Conservation (phyloP, 768 basidiomycete species). For the Sarcomyxa edulis region DNA sequence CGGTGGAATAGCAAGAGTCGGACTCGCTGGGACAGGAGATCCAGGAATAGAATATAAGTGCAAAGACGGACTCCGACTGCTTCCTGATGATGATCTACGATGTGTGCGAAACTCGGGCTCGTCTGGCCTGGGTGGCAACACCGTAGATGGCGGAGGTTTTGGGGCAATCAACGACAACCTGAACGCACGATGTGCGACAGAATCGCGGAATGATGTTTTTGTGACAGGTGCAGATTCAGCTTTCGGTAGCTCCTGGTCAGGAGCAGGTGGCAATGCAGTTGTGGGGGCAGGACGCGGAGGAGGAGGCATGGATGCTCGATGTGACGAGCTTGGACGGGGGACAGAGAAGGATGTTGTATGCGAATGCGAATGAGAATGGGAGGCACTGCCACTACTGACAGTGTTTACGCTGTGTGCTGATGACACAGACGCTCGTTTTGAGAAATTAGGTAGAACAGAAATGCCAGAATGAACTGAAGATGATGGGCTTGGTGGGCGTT, state of each 20-base stretch:
- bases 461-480: slow-evolving; percentile 34
- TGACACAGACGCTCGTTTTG: slow-evolving; percentile 48
- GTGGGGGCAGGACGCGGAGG: slow-evolving; percentile 73
- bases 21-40: slow-evolving; percentile 34
- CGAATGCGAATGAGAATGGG: slow-evolving; percentile 30
- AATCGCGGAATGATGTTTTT: slow-evolving; percentile 47
- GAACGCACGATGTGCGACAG: slow-evolving; percentile 48
- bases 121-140: slow-evolving; percentile 65
- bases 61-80: slow-evolving; percentile 11
- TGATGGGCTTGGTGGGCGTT: slow-evolving; percentile 26
- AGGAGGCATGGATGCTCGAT: slow-evolving; percentile 61
- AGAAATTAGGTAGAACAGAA: slow-evolving; percentile 43
- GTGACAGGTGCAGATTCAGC: slow-evolving; percentile 14
- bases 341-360: slow-evolving; percentile 10
- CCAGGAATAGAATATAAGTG: slow-evolving; percentile 38
- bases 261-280: slow-evolving; percentile 18
- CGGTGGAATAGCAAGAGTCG: slow-evolving; percentile 20
- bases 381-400: slow-evolving; percentile 34
- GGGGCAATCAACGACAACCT: slow-evolving; percentile 59
- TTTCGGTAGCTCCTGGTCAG: slow-evolving; percentile 7
- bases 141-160: slow-evolving; percentile 54
- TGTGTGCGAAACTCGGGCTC: slow-evolving; percentile 32
- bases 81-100: slow-evolving; percentile 24
- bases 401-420: slow-evolving; percentile 41
- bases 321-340: slow-evolving; percentile 25